Percentiles rank a stretch among this genome's conserved stretches.
Conservation (phyloP, 2,329 filamentous ascomycete species). For the Phaeosphaeriaceae sp. region DNA sequence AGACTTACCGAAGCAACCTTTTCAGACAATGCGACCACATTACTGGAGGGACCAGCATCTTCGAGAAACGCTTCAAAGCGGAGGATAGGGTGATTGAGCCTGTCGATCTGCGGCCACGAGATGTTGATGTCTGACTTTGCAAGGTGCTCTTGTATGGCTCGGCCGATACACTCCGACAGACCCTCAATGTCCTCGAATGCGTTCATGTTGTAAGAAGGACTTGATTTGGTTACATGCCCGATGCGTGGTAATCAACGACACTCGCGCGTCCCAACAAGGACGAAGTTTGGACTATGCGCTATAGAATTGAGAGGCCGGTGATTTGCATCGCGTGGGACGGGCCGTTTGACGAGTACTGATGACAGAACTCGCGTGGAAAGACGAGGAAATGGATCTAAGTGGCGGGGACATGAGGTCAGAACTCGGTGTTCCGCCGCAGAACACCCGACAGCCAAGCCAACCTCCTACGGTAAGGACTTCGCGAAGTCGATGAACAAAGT, state of each 20-base stretch:
- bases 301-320: background rate
- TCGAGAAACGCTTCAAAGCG: constrained; percentile 43
- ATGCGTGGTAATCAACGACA: background rate
- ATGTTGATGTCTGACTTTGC: constrained; percentile 28
- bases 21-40: constrained; percentile 22
- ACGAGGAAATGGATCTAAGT: background rate
- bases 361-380: background rate
- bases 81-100: constrained; percentile 31
- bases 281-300: background rate
- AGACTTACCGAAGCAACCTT: constrained; percentile 37
- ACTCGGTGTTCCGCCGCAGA: background rate
- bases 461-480: background rate
- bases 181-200: constrained; percentile 29
- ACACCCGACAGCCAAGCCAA: background rate
- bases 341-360: background rate
- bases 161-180: constrained; percentile 38
- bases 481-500: background rate
- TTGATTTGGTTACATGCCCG: background rate
- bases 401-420: background rate
- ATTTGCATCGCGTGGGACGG: background rate
- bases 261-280: background rate
- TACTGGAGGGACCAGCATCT: constrained; percentile 23
- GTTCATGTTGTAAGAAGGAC: constrained; percentile 17
- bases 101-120: constrained; percentile 34
- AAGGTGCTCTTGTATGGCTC: constrained; percentile 39